Evolutionary conservation across 2,329 filamentous ascomycete genomes (phyloP), one percentile per base, ranked within the genome.

Genomic region (Fusarium sp.): DNA sequence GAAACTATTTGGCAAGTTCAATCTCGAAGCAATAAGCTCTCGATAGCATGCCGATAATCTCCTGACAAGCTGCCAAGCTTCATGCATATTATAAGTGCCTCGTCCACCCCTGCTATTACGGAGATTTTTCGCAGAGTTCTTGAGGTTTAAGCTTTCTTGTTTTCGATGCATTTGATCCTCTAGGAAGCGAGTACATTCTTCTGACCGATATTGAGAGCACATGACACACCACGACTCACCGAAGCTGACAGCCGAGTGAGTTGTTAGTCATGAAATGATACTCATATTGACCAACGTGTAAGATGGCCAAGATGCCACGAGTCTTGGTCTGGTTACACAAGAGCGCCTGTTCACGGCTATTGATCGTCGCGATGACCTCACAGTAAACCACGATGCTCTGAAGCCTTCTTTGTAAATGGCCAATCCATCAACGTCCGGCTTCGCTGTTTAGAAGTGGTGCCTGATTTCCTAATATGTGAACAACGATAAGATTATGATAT

Each of bases 261-360:
- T 24, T 39, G 3, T 39, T 28, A 33, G 52, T 31, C 34, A 52
- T 59, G 24, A 26, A 44, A 60, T 42, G 36, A 59, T 22, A 22
- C 31, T 15, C 26, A 40, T 52, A 19, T 46, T 13, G 34, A 40
- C 26, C 31, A 52, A 62, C 53, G 58, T 66, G 51, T 47, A 44
- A 38, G 52, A 59, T 42, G 26, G 34, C 7, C 46, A 34, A 31
- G 21, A 59, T 67, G 53, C 53, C 64, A 67, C 58, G 45, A 59
- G 46, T 62, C 24, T 36, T 43, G 39, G 53, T 46, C 28, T 64
- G 65, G 64, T 68, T 64, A 68, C 65, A 68, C 64, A 49, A 52
- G 33, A 31, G 44, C 24, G 44, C 21, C 40, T 50, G 19, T 42
- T 24, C 15, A 49, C 52, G 42, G 51, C 33, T 44, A 17, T 42